Evolutionary conservation across 140 eudicot genomes (phyloP), one percentile per base, ranked within the genome.

Genomic region (Erigeron philadelphicus): DNA sequence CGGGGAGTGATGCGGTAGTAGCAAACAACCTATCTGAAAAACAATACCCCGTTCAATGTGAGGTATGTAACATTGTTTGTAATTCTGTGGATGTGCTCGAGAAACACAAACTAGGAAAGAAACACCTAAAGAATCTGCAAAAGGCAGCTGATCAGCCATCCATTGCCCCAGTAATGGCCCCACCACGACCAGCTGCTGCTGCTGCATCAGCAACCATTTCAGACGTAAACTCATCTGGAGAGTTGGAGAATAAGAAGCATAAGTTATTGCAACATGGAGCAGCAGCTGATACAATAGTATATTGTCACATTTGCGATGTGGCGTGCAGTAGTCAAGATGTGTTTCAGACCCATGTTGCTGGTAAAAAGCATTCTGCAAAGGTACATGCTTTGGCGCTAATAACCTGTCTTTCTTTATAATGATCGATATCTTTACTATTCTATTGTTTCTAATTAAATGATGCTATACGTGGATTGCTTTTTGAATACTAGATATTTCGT

Each of bases 321-420:
- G 55, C 72, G 0, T 77, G 85, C 82, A 77, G 50, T 61, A 66
- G 57, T 58, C 78, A 83, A 74, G 80, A 68, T 23, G 79, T 9
- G n/a, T 80, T 74, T 70, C 42, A 11, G 46, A 38, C 5, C 8
- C 88, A 83, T 45, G 68, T 80, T 48, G 80, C 73, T 66, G 76
- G 88, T 38, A 80, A 74, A 78, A 77, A 80, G 76, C 88, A 77
- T 74, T 41, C 72, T 68, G 71, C 80, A 16, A 72, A 83, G 87
- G 87, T 83, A 74, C 68, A 41, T 2, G 38, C 38, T 31, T 31
- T 31, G 38, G 38, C 38, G 5, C 38, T 31, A 31, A 31, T 31
- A 31, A 31, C 38, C 38, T 31, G 38, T 4, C 5, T 31, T 31
- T 31, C 3, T 31, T 12, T 70, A n/a, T 2, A 23, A 13, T 50